phyloP scores from a whole-genome alignment of 2,329 filamentous ascomycete species.

The Cladosporium phlei region DNA sequence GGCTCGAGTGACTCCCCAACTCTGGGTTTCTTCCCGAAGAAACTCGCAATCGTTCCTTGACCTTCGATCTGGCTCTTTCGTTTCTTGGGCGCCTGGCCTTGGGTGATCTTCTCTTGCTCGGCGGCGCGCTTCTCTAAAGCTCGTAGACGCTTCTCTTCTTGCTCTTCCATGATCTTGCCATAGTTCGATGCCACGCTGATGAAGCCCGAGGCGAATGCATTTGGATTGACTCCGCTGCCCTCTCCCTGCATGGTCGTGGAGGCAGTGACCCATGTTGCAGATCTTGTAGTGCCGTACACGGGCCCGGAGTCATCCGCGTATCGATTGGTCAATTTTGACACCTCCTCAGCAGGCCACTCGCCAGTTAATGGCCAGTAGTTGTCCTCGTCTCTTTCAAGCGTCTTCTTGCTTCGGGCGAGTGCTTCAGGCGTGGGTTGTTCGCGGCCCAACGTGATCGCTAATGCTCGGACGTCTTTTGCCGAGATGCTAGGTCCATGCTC shows the following conservation, averaged over 20 bases:
- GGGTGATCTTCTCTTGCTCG: slow-evolving; percentile 18
- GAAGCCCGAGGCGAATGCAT: slow-evolving; percentile 23
- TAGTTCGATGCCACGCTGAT: slow-evolving; percentile 36
- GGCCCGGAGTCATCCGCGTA: slow-evolving; percentile 1
- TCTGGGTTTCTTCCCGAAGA: slow-evolving; percentile 39
- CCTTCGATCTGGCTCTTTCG: slow-evolving; percentile 40
- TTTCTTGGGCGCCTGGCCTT: slow-evolving; percentile 26
- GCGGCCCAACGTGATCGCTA: slow-evolving; percentile 68
- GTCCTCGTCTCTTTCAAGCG: slow-evolving; percentile 59
- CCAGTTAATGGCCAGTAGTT: slow-evolving; percentile 64
- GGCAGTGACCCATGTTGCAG: slow-evolving; percentile 13
- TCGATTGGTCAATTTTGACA: slow-evolving; percentile 35
- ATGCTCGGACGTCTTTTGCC: slow-evolving; percentile 55
- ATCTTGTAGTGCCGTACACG: slow-evolving; percentile 17
- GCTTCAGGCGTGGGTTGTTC: slow-evolving; percentile 52
- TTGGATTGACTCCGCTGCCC: not conserved
- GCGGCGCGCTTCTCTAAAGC: slow-evolving; percentile 25
- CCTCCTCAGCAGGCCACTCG: slow-evolving; percentile 31
- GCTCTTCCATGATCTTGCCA: slow-evolving; percentile 36
- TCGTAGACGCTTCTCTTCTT: slow-evolving; percentile 21
- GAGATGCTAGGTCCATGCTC: slow-evolving; percentile 67
- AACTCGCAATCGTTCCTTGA: slow-evolving; percentile 50
- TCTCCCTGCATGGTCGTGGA: slow-evolving; percentile 3
- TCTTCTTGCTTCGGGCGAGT: slow-evolving; percentile 47
- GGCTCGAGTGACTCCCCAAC: not conserved